Conservation (phyloP, 768 basidiomycete species). For the Solioccasus polychromus region DNA sequence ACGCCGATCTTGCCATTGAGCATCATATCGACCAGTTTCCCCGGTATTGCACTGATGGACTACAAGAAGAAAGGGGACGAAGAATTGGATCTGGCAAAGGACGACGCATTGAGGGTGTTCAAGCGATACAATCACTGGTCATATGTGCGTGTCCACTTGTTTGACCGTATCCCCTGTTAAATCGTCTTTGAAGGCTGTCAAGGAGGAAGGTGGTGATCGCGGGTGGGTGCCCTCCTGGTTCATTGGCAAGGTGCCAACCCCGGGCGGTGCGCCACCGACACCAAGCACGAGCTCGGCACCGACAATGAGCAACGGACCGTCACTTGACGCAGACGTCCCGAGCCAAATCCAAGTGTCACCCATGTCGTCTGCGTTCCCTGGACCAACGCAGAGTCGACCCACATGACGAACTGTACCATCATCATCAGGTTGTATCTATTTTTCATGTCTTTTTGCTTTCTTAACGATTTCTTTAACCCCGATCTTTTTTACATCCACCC, state of each 20-base stretch:
- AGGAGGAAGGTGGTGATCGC: conserved; percentile 88
- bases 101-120: conserved; percentile 87
- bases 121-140: conserved; percentile 99
- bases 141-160: conserved; percentile 52
- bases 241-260: conserved; percentile 75
- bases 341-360: conserved; percentile 60
- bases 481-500: conserved; percentile 23
- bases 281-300: conserved; percentile 46
- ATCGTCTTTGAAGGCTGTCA: conserved; percentile 67
- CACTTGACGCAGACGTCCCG: conserved; percentile 37
- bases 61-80: conserved; percentile 93
- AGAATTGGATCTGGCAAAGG: conserved; percentile 85
- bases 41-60: conserved; percentile 94
- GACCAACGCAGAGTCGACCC: conserved; percentile 30
- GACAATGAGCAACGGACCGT: conserved; percentile 27
- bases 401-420: conserved; percentile 16
- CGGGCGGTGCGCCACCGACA: conserved; percentile 42
- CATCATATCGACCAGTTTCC: conserved; percentile 97
- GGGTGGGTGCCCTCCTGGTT: conserved; percentile 99
- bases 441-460: conserved; percentile 14
- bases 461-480: conserved; percentile 10
- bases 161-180: not conserved
- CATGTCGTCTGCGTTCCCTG: conserved; percentile 78
- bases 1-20: conserved; percentile 85
- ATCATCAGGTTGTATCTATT: conserved; percentile 23